Conservation (phyloP, 2,329 filamentous ascomycete species). For the Dothideomycetidae sp. region DNA sequence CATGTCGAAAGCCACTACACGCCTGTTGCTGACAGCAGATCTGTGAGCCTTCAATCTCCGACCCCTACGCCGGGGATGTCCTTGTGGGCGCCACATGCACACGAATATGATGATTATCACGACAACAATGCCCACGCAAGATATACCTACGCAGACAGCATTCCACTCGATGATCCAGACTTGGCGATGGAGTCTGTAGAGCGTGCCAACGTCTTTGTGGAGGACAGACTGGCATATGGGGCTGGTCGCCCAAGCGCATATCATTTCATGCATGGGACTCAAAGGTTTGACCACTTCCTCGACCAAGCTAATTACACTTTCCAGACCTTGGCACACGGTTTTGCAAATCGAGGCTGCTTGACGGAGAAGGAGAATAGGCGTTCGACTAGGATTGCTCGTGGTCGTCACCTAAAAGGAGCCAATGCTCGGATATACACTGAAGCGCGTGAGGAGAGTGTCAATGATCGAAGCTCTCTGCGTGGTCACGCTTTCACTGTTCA, state of each 20-base stretch:
- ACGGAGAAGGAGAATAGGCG: not conserved
- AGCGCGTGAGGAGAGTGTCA: too few relatives aligned
- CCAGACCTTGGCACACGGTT: constrained; percentile 5
- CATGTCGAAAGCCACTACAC: not conserved
- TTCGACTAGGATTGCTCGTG: not conserved
- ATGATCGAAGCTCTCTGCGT: too few relatives aligned
- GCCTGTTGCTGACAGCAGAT: not conserved
- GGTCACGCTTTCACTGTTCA: constrained; percentile 17
- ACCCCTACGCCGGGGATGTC: constrained; percentile 7
- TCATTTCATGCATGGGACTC: not conserved
- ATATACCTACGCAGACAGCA: constrained; percentile 2
- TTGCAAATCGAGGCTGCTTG: constrained; percentile 3
- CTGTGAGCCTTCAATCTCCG: constrained; percentile 1
- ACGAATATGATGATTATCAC: constrained; percentile 2
- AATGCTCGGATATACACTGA: too few relatives aligned
- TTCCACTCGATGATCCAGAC: not conserved
- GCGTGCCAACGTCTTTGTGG: not conserved
- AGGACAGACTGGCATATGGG: not conserved
- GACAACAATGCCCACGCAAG: not conserved
- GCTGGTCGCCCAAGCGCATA: not conserved
- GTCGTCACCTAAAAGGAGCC: not conserved
- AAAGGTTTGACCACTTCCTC: not conserved
- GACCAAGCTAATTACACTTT: constrained; percentile 5
- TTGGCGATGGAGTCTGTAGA: constrained; percentile 2
- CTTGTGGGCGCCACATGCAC: constrained; percentile 14